Evolutionary conservation across 176 grass and related monocot genomes (phyloP).

Genomic region (Panicum miliaceum): DNA sequence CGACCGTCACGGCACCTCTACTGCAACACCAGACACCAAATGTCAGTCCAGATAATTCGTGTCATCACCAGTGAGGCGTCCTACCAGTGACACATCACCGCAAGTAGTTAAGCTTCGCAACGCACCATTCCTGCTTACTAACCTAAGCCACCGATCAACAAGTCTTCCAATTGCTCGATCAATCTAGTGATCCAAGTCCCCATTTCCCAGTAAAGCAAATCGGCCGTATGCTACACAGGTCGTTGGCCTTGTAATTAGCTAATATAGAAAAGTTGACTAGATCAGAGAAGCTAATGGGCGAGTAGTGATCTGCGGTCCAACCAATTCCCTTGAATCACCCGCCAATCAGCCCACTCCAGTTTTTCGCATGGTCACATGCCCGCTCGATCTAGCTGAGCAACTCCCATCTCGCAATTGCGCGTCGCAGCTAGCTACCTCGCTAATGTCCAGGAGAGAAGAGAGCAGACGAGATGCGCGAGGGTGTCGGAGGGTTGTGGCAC

Average conservation of each 20-base stretch:
- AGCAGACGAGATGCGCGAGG: neutral
- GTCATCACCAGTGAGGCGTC: neutral
- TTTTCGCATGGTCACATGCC: neutral
- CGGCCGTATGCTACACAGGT: neutral
- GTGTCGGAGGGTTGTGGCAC: slow-evolving; percentile 32
- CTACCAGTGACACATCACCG: neutral
- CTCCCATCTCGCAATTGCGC: neutral
- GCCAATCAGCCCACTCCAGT: neutral
- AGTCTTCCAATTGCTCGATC: neutral
- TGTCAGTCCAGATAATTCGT: neutral
- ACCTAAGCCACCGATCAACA: neutral
- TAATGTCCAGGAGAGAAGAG: neutral
- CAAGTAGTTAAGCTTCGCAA: neutral
- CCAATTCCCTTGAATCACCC: neutral
- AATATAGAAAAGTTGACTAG: neutral
- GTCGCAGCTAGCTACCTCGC: neutral
- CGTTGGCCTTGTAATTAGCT: neutral
- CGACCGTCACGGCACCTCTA: slow-evolving; percentile 56
- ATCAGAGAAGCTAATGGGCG: slow-evolving; percentile 1
- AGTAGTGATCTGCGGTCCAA: slow-evolving; percentile 3
- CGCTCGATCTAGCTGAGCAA: neutral
- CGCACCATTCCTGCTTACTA: neutral
- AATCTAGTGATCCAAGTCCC: neutral
- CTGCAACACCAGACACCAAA: slow-evolving; percentile 42
- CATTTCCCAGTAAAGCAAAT: neutral